Base-by-base conservation (phyloP, 495 filamentous ascomycete genomes). In the Bathelium albidoporum region DNA sequence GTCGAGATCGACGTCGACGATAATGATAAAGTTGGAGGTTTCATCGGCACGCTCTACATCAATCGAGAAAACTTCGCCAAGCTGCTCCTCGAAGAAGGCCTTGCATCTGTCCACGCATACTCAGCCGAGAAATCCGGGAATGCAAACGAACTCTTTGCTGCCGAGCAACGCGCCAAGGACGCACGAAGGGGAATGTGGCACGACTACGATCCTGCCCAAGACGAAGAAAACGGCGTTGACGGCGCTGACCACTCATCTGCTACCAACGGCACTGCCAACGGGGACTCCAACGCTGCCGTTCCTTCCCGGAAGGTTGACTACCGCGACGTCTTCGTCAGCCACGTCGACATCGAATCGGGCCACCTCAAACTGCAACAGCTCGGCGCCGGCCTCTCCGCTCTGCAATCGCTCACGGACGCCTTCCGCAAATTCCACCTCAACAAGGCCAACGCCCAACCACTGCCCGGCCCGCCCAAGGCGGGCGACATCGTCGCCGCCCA, bases 31-130 rank as follows among this genome's bases (percentile, higher is more conserved):
- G 86, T 90, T 34, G 95, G 95, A 68, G 95, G 93, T 61, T 99
- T 99, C 79, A 96, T 99, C 67, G 95, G 95, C 58, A 89, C 88
- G 18, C 82, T 99, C 1, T 96, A 92, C 69, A 81, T 97, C 71
- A 94, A 92, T 80, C 90, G 92, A 44, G 92, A 97, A 76, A 97
- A 90, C 78, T 93, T 99, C 75, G 90, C 94, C 68, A 96, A 95
- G 78, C 72, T 90, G 12, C 85, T 99, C 7, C 83, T 97, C 2
- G 94, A 97, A 74, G 95, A 97, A 75, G 95, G 95, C 58, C 76
- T 96, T 32, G 95, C 95, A 20, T 86, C 84, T 26, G 92, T 97
- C 34, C 92, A 97, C 72, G 82, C 84, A 60, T 97, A 96, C 78
- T 97, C 93, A 26, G 95, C 94, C 2, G 92, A 97, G 77, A 94